These are phyloP conservation scores for Meyerozyma carpophila DNA, from an alignment of 1,139 yeast genomes.

Conservation along the genomic window DNA sequence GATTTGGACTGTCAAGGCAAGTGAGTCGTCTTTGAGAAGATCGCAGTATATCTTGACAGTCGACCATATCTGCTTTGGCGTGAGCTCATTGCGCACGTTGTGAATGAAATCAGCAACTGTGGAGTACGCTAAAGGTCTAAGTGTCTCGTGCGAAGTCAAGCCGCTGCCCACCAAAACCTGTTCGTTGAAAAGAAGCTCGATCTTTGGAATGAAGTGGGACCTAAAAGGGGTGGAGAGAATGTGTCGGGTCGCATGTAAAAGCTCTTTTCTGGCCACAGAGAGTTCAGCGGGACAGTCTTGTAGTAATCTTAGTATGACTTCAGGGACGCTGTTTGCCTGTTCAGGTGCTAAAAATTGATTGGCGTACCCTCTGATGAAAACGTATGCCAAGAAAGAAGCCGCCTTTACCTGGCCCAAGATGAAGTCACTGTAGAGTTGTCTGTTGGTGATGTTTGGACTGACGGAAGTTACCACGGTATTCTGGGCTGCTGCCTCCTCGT, in stretches of 20 bases:
- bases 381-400: slow-evolving; percentile 90
- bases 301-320: slow-evolving; percentile 73
- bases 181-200: slow-evolving; percentile 81
- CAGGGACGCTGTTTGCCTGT: slow-evolving; percentile 73
- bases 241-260: slow-evolving; percentile 91
- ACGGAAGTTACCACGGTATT: slow-evolving; percentile 47
- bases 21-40: slow-evolving; percentile 72
- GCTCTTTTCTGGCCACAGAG: slow-evolving; percentile 87
- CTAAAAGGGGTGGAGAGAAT: slow-evolving; percentile 86
- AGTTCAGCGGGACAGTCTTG: slow-evolving; percentile 98
- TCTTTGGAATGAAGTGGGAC: slow-evolving; percentile 75
- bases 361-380: slow-evolving; percentile 79
- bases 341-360: slow-evolving; percentile 56
- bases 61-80: slow-evolving; percentile 81
- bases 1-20: slow-evolving; percentile 89
- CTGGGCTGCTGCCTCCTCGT: slow-evolving; percentile 60
- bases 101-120: slow-evolving; percentile 96
- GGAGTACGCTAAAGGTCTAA: slow-evolving; percentile 87
- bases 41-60: slow-evolving; percentile 82
- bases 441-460: slow-evolving; percentile 66
- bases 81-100: slow-evolving; percentile 80
- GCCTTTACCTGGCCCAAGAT: slow-evolving; percentile 96
- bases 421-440: slow-evolving; percentile 82
- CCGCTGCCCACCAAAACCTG: slow-evolving; percentile 89
- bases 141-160: slow-evolving; percentile 81